Evolutionary conservation across 768 basidiomycete genomes (phyloP).

Genomic region (Leccinum fibrillosum): DNA sequence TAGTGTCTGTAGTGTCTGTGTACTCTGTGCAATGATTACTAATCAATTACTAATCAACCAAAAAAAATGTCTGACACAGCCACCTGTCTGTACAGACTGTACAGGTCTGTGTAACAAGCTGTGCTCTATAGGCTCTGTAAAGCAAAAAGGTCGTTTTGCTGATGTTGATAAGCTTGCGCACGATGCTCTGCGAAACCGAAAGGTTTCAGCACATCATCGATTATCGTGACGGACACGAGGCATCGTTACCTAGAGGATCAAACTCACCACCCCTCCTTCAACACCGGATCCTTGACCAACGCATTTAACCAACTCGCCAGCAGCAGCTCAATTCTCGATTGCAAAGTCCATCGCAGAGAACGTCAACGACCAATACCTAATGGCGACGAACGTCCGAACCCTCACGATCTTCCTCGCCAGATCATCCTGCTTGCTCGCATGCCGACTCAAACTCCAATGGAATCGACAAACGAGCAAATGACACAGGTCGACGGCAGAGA

Average conservation of each 20-base stretch:
- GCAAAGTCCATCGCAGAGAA: conserved; percentile 86
- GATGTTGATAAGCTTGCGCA: conserved; percentile 80
- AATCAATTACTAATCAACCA: no score
- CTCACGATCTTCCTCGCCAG: conserved; percentile 73
- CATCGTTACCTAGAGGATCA: not conserved
- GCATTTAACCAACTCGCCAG: conserved; percentile 80
- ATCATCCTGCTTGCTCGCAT: conserved; percentile 51
- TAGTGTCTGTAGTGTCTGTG: no score
- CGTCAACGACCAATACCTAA: conserved; percentile 86
- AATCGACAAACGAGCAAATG: conserved; percentile 42
- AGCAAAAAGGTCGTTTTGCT: no score
- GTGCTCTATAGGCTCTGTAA: no score
- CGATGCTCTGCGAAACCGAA: conserved; percentile 51
- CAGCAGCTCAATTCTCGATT: conserved; percentile 71
- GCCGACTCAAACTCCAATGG: conserved; percentile 69
- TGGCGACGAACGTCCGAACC: conserved; percentile 85
- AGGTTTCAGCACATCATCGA: conserved; percentile 6
- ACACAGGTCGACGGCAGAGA: no score
- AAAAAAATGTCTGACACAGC: no score
- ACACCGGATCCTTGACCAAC: conserved; percentile 64
- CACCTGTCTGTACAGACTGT: no score
- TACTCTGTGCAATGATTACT: no score
- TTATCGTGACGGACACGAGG: not conserved
- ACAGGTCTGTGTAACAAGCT: no score
- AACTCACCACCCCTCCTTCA: conserved; percentile 73